Evolutionary conservation across 306 rosid species (phyloP).

Genomic region (Cucurbita moschata): DNA sequence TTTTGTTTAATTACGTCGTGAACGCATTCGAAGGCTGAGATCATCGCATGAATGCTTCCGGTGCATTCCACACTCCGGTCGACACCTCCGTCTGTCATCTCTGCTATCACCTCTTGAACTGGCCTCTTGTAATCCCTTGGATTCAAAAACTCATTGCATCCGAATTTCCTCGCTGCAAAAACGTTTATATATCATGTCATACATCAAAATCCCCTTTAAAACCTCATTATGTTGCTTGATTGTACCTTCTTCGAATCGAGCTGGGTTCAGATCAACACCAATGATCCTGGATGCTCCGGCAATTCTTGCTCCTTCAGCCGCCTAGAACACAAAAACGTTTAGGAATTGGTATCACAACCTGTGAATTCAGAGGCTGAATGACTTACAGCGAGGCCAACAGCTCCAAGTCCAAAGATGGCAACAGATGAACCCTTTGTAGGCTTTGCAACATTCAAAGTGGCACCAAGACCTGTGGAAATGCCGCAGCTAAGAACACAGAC

Average conservation of each 20-base stretch:
- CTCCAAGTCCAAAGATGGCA: constrained; percentile 77
- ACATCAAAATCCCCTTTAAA: neutral
- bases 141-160: constrained; percentile 64
- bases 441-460: constrained; percentile 73
- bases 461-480: constrained; percentile 81
- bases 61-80: constrained; percentile 87
- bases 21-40: constrained; percentile 83
- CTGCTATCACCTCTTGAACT: constrained; percentile 76
- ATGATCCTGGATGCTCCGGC: constrained; percentile 64
- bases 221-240: neutral
- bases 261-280: constrained; percentile 58
- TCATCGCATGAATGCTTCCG: constrained; percentile 76
- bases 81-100: constrained; percentile 79
- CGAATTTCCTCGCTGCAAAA: constrained; percentile 48
- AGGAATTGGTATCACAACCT: neutral
- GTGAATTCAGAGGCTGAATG: neutral
- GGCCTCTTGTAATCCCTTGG: constrained; percentile 81
- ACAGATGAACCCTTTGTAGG: constrained; percentile 66
- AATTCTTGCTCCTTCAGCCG: constrained; percentile 78
- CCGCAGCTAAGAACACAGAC: constrained; percentile 85
- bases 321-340: constrained; percentile 13
- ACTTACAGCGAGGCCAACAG: constrained; percentile 83
- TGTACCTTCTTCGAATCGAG: constrained; percentile 59
- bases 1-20: constrained; percentile 38
- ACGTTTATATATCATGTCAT: neutral